These are phyloP conservation scores for Ampelocalamus luodianensis DNA, from an alignment of 176 grass and related monocot species.

Conservation along the genomic window DNA sequence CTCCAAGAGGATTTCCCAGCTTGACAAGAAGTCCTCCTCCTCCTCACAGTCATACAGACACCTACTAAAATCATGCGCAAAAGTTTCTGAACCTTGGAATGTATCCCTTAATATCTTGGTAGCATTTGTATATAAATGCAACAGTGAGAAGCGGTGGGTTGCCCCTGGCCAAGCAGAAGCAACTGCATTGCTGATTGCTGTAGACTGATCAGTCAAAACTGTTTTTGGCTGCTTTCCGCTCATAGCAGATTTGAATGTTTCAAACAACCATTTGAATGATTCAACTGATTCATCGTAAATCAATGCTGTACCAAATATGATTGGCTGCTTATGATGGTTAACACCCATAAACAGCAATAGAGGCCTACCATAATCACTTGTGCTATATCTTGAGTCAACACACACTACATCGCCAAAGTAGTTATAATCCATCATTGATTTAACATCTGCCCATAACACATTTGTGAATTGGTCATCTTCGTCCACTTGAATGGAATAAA, in stretches of 20 bases:
- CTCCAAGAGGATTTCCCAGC: conserved; percentile 64
- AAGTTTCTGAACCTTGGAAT: conserved; percentile 60
- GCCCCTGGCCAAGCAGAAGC: conserved; percentile 66
- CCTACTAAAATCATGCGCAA: conserved; percentile 67
- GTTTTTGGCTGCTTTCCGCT: conserved; percentile 82
- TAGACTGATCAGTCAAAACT: conserved; percentile 65
- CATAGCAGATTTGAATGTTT: conserved; percentile 78
- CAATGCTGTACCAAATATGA: conserved; percentile 74
- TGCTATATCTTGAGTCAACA: conserved; percentile 73
- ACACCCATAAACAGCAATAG: conserved; percentile 77
- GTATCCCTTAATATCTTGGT: conserved; percentile 52
- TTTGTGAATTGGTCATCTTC: conserved; percentile 78
- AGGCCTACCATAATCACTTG: conserved; percentile 66
- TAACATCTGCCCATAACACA: conserved; percentile 81
- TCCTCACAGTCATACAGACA: conserved; percentile 69
- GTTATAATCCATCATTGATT: conserved; percentile 74
- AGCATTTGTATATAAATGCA: conserved; percentile 73
- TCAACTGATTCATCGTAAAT: conserved; percentile 69
- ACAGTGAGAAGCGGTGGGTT: conserved; percentile 58
- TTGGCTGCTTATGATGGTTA: conserved; percentile 83
- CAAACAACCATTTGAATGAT: conserved; percentile 84
- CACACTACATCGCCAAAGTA: conserved; percentile 85
- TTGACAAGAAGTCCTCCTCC: conserved; percentile 61
- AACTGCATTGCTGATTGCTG: conserved; percentile 56
- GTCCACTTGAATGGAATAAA: conserved; percentile 85